These are phyloP conservation scores for Botrytis tulipae DNA, from an alignment of 2,329 filamentous ascomycete species.

Conservation along the genomic window DNA sequence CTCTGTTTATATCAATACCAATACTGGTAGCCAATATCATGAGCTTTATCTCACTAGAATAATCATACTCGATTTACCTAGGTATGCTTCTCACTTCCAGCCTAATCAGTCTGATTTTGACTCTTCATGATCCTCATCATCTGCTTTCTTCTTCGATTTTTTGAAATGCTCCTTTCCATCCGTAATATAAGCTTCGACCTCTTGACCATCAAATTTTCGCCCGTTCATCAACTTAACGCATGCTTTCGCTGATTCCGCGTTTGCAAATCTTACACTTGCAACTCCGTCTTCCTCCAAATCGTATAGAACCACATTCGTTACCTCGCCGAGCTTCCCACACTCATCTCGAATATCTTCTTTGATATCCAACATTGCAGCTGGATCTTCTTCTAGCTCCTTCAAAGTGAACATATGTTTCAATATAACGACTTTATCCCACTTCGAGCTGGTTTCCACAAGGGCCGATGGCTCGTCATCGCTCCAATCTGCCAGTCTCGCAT, in stretches of 20 bases:
- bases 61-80: constrained; percentile 1
- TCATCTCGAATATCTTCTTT: constrained; percentile 93
- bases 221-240: constrained; percentile 78
- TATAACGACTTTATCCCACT: constrained; percentile 79
- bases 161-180: constrained; percentile 71
- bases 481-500: constrained; percentile 92
- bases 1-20: background rate
- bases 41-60: background rate
- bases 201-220: constrained; percentile 71
- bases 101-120: constrained; percentile 6
- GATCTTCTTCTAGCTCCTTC: constrained; percentile 79
- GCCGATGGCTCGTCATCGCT: constrained; percentile 76
- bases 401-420: constrained; percentile 93
- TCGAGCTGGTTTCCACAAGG: constrained; percentile 54
- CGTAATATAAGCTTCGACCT: constrained; percentile 68
- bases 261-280: constrained; percentile 78
- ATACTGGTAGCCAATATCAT: background rate
- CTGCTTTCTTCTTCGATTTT: constrained; percentile 59
- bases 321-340: constrained; percentile 78
- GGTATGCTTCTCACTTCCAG: background rate
- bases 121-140: constrained; percentile 27
- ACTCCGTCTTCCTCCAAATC: constrained; percentile 84
- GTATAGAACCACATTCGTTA: constrained; percentile 89
- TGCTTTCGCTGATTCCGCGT: constrained; percentile 65
- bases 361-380: constrained; percentile 80